Conservation (phyloP, 441 rosid species). For the Mallotus repandus region DNA sequence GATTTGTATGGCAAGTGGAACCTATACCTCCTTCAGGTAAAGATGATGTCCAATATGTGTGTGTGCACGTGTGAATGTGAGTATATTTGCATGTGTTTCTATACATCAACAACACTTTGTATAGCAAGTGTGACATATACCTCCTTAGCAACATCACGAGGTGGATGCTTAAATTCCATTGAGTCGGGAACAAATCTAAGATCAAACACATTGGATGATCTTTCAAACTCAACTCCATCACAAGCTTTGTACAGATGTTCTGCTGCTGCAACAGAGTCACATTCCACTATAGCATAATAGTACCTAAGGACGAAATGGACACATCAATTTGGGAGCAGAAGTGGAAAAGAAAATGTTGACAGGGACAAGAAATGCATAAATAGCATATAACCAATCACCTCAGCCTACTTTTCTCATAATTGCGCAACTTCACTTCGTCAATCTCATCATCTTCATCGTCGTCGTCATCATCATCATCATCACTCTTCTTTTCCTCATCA, state of each 20-base stretch:
- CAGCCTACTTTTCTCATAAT: conserved; percentile 59
- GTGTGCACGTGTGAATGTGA: no score
- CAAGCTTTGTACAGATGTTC: conserved; percentile 75
- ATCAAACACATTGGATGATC: conserved; percentile 93
- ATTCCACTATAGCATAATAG: conserved; percentile 80
- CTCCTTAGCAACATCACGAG: conserved; percentile 85
- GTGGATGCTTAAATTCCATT: conserved; percentile 84
- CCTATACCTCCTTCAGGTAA: neutral
- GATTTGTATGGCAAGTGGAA: neutral
- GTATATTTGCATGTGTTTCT: no score
- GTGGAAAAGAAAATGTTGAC: neutral
- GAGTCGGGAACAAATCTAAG: conserved; percentile 91
- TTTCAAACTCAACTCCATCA: conserved; percentile 89
- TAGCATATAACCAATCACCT: conserved; percentile 34
- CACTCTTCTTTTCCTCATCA: conserved; percentile 32
- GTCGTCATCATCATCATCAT: conserved; percentile 11
- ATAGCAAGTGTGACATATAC: conserved; percentile 28
- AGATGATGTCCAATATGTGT: no score
- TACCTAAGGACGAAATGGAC: conserved; percentile 43
- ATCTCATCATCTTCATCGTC: conserved; percentile 48
- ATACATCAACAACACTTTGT: no score
- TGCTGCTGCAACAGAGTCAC: conserved; percentile 78
- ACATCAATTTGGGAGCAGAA: neutral
- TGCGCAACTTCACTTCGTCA: conserved; percentile 47
- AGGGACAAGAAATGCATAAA: neutral